Base-by-base conservation (phyloP, 176 grass and related monocot species). In the Olyra latifolia region DNA sequence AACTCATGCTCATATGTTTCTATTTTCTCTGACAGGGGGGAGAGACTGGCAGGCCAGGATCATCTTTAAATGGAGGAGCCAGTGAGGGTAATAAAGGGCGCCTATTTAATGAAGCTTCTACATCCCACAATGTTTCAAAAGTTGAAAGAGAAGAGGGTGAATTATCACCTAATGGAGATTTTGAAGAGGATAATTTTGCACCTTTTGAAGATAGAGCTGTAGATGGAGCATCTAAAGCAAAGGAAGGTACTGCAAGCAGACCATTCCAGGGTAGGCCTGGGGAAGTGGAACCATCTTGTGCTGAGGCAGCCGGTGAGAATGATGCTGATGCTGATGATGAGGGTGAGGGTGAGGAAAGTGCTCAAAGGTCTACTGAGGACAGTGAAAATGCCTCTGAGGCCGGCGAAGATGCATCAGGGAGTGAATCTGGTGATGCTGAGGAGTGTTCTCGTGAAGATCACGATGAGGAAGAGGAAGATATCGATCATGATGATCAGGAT, bases 141-240 rank as follows among this genome's bases (percentile, higher is more conserved):
- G 84, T 95, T 80, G 96, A 99, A 91, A 91, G 96, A 88, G 96
- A 99, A 75, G 96, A 99, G 80, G 96, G 96, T 55, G 96, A 99
- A 89, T 87, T 99, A 79, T 99, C 96, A 0, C 96, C 96, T 44
- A 99, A 89, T 61, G 96, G 88, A 46, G 96, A 99, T 76, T 93
- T 95, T 85, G 96, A 99, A 71, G 95, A 95, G 81, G 92, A 95
- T 40, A 91, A 87, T 81, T 95, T 95, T 84, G 90, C 91, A 39
- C 83, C 88, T 74, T 91, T 93, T 29, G 88, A 95, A 82, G 89
- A 89, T 79, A 79, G 54, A n/a, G 14, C 25, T 66, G 35, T 78
- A 44, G 74, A 76, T 47, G 80, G 66, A 8, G 68, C 54, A 22
- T 62, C 92, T 82, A 88, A 91, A 78, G 15, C 72, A 17, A 94